Evolutionary conservation across 192 early-diverging fungal genomes (phyloP), one percentile per base, ranked within the genome.

Genomic region (Coemansia sp.): DNA sequence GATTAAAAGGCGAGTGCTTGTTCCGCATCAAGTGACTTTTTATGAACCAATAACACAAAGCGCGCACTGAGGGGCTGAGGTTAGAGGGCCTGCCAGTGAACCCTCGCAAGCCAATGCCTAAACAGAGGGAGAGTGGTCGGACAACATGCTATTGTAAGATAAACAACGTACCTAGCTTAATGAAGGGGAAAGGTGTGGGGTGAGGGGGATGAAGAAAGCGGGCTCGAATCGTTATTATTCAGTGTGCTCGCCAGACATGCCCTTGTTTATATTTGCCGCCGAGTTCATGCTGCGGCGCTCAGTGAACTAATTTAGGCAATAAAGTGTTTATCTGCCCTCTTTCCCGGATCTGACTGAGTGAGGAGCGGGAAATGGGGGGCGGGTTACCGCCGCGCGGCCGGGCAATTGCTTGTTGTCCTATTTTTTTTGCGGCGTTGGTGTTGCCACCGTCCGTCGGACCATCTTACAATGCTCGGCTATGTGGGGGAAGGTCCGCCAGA

Each of bases 301-400:
- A 33, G 55, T 58, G 55, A 34, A 33, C 55, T 2, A 20, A 24
- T 10, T 18, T 33, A 34, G 55, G 33, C 18, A 16, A 55, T 31
- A 58, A 36, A 34, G 55, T 16, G 55, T 20, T n/a, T 7, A 50
- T 50, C 47, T 36, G 20, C 8, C 47, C n/a, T 6, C 55, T 18
- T 13, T 58, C 27, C 52, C 52, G 55, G 31, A 34, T 34, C 31
- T 12, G 29, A 9, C 47, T 9, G 20, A 50, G 9, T 22, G 20
- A 6, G 47, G 47, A 5, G 47, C 47, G 47, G 47, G n/a, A 50
- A 50, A 9, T 1, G 55, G 31, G 31, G 11, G 10, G 29, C 31
- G 29, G 31, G 55, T 58, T 58, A 58, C 55, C 55, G 55, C 55
- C 55, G 55, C 55, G 55, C 55, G 27, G 31, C 55, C 55, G 55